A percentile compares a stretch with the other conserved stretches of the same genome.
Conservation (phyloP, 331 rosid species). For the Cydonia oblonga region DNA sequence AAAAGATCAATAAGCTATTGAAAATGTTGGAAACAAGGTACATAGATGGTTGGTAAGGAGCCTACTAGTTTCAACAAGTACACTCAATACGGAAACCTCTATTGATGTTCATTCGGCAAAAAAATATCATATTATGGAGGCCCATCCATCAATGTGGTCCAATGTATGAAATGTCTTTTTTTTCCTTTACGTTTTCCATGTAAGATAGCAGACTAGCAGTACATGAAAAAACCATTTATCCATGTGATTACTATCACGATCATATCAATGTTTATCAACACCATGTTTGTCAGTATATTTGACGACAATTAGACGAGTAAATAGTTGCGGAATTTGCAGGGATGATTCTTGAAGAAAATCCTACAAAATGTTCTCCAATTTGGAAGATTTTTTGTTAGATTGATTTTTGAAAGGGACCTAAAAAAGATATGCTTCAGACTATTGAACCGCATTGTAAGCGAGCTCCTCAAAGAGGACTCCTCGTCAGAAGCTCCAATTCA, state of each 20-base stretch:
- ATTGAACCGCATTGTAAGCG: not conserved
- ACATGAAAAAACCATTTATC: not conserved
- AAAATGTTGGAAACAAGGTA: constrained; percentile 3
- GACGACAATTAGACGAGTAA: not conserved
- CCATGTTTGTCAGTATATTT: not conserved
- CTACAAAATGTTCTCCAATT: not conserved
- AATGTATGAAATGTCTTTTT: not conserved
- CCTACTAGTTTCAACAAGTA: no score
- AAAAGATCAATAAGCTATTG: constrained; percentile 2
- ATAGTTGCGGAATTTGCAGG: not conserved
- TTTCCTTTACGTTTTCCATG: not conserved
- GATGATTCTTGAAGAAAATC: not conserved
- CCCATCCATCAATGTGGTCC: not conserved
- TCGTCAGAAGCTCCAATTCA: not conserved
- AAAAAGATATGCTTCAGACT: not conserved
- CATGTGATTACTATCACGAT: not conserved
- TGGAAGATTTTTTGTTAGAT: not conserved
- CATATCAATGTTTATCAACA: not conserved
- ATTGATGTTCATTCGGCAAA: not conserved
- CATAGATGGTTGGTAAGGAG: not conserved
- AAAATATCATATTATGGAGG: no score
- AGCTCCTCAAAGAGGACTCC: not conserved
- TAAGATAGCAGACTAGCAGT: not conserved
- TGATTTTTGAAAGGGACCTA: not conserved
- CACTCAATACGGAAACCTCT: not conserved